phyloP scores from a whole-genome alignment of 2,329 filamentous ascomycete species.

The Nothopassalora personata region DNA sequence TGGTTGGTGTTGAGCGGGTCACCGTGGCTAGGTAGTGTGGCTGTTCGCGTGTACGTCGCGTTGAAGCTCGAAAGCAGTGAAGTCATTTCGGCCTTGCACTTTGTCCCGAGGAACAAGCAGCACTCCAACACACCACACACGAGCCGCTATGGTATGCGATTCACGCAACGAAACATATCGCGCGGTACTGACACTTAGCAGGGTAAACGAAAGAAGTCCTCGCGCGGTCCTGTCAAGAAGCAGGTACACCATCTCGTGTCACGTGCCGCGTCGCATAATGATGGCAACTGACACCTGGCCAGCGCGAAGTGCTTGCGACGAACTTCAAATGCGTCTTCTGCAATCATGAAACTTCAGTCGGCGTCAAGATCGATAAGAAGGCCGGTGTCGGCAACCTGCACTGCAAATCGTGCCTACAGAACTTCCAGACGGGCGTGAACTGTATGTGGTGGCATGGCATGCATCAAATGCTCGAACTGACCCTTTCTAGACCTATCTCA shows the following conservation, averaged over 20 bases:
- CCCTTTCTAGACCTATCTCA: slow-evolving; percentile 69
- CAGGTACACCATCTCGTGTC: slow-evolving; percentile 53
- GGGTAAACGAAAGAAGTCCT: slow-evolving; percentile 90
- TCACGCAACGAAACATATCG: neutral
- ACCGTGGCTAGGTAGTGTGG: neutral
- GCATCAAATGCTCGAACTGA: slow-evolving; percentile 3
- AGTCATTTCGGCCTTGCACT: neutral
- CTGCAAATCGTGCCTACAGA: slow-evolving; percentile 91
- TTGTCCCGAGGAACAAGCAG: neutral
- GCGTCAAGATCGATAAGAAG: slow-evolving; percentile 92
- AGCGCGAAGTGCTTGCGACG: slow-evolving; percentile 64
- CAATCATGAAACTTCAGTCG: slow-evolving; percentile 91
- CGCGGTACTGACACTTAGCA: neutral
- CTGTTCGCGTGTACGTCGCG: neutral
- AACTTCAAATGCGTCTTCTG: slow-evolving; percentile 97
- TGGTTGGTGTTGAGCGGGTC: neutral
- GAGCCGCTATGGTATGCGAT: slow-evolving; percentile 9
- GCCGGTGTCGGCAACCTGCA: slow-evolving; percentile 74
- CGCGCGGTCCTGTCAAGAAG: slow-evolving; percentile 71
- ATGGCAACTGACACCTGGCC: slow-evolving; percentile 6
- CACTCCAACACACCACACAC: neutral
- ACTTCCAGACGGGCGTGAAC: slow-evolving; percentile 88
- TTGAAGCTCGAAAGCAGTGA: neutral
- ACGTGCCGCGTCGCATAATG: neutral
- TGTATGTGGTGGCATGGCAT: slow-evolving; percentile 51